Percentiles rank a stretch among this genome's conserved stretches.
Conservation (phyloP, 2,329 filamentous ascomycete genomes). For the Colletotrichum musae region DNA sequence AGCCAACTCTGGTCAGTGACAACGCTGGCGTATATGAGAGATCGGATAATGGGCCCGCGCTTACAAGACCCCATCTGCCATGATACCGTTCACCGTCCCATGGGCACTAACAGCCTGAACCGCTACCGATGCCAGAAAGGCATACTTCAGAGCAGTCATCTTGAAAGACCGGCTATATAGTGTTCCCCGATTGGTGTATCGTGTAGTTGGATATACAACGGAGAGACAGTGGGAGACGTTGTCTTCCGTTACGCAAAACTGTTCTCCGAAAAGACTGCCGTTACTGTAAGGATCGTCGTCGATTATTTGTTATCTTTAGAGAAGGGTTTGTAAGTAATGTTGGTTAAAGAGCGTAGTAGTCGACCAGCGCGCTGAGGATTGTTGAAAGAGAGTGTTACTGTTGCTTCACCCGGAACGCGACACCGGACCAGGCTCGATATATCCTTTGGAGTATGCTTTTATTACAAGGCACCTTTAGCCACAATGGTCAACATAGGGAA, state of each 20-base stretch:
- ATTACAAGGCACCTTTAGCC: constrained; percentile 2
- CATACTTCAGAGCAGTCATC: constrained; percentile 30
- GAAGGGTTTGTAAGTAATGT: background rate
- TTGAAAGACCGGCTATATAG: background rate
- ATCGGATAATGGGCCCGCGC: background rate
- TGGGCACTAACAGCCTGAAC: constrained; percentile 22
- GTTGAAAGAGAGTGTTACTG: constrained; percentile 18
- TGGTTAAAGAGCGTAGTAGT: constrained; percentile 27
- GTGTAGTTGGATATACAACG: background rate
- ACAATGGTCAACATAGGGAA: background rate
- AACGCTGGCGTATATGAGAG: background rate
- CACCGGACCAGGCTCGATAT: background rate
- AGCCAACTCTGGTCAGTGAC: constrained; percentile 6
- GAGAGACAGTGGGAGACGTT: background rate
- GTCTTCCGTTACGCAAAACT: background rate
- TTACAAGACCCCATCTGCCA: constrained; percentile 39
- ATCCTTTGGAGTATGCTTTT: constrained; percentile 5
- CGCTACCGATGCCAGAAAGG: constrained; percentile 25
- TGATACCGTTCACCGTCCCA: constrained; percentile 33
- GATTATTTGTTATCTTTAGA: constrained; percentile 9
- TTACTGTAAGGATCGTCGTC: constrained; percentile 13
- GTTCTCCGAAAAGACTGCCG: background rate
- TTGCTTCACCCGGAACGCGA: constrained; percentile 14
- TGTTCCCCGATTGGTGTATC: background rate
- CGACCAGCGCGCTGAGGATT: constrained; percentile 32